Percentiles rank a stretch among this genome's conserved stretches.
Conservation (phyloP, 768 basidiomycete genomes). For the Pleurotus salmoneostramineus region DNA sequence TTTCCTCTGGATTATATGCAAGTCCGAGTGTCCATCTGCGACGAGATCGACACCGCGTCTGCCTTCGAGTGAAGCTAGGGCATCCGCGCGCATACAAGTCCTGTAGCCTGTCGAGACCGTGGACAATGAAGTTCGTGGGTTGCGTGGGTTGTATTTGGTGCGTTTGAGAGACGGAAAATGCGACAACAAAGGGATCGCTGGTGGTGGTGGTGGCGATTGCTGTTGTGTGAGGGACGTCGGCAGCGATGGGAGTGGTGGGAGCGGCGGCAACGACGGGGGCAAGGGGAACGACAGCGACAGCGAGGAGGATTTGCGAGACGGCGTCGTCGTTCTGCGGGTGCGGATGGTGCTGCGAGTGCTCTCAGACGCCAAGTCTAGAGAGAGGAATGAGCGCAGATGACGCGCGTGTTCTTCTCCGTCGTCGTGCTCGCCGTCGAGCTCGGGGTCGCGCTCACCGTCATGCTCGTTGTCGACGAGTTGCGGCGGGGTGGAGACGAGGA, state of each 20-base stretch:
- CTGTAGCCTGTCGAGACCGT: conserved; percentile 46
- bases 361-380: background rate
- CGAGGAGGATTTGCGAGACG: background rate
- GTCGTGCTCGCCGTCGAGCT: background rate
- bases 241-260: background rate
- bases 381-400: background rate
- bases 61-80: conserved; percentile 65
- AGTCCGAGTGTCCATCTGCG: no score
- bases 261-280: background rate
- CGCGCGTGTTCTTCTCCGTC: background rate
- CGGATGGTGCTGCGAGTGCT: no score
- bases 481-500: background rate
- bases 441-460: background rate
- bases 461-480: background rate
- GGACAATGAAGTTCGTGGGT: conserved; percentile 14
- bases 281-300: background rate
- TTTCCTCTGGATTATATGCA: no score
- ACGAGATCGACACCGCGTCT: conserved; percentile 12
- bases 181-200: background rate
- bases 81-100: conserved; percentile 48
- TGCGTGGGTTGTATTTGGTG: background rate
- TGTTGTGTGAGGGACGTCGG: background rate
- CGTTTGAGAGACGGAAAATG: background rate
- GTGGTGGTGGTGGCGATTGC: background rate
- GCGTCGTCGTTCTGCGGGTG: background rate